Conservation (phyloP, 1,284 basidiomycete genomes). For the Grifola frondosa region DNA sequence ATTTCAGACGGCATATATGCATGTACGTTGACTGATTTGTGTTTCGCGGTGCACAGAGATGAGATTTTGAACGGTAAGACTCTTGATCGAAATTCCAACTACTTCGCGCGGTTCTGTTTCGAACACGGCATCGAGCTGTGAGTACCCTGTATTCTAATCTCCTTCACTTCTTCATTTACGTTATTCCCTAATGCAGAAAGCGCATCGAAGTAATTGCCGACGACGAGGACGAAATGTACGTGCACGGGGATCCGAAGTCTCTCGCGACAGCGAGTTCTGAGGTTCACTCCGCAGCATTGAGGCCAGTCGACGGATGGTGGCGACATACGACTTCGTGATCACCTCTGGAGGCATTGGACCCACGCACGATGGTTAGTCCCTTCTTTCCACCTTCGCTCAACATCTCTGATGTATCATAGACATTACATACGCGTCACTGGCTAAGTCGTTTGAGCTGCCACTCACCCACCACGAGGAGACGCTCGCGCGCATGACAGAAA, state of each 20-base stretch:
- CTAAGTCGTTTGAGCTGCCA: slow-evolving; percentile 78
- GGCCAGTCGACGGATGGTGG: slow-evolving; percentile 81
- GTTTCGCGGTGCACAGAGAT: slow-evolving; percentile 53
- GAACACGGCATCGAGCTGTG: slow-evolving; percentile 85
- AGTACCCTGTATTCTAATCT: slow-evolving; percentile 30
- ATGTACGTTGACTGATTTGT: slow-evolving; percentile 1
- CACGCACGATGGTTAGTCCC: slow-evolving; percentile 73
- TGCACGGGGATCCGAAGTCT: too few relatives aligned
- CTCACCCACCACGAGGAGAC: slow-evolving; percentile 83
- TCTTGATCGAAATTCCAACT: slow-evolving; percentile 82
- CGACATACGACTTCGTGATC: slow-evolving; percentile 84
- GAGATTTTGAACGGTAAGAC: slow-evolving; percentile 88
- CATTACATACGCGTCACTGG: slow-evolving; percentile 88
- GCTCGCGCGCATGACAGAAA: slow-evolving; percentile 71
- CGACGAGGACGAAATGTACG: slow-evolving; percentile 86
- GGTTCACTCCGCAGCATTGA: slow-evolving; percentile 60
- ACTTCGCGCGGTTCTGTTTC: slow-evolving; percentile 86
- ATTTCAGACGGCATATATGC: background rate
- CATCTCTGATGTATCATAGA: slow-evolving; percentile 42
- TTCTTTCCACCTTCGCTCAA: background rate
- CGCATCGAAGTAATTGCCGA: slow-evolving; percentile 92
- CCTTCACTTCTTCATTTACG: background rate
- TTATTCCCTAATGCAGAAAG: slow-evolving; percentile 49
- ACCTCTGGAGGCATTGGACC: slow-evolving; percentile 87
- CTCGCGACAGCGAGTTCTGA: slow-evolving; percentile 8